Evolutionary conservation across 345 rosid genomes (phyloP).

Genomic region (Erysimum cheiranthoides): DNA sequence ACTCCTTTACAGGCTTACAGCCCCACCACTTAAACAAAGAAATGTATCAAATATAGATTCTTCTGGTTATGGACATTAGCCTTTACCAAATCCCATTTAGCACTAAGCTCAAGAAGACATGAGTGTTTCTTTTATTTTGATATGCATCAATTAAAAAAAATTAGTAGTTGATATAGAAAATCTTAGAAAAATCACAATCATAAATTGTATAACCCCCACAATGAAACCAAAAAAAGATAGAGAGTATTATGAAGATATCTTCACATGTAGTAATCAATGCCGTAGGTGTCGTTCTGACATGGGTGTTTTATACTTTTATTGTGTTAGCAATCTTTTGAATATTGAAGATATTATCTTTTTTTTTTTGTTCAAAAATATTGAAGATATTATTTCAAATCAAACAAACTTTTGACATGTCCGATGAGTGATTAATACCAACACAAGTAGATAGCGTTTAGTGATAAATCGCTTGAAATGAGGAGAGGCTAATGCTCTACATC

Average conservation of each 20-base stretch:
- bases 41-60: not conserved
- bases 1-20: not conserved
- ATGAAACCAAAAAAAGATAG: not conserved
- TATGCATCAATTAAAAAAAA: not conserved
- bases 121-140: no score
- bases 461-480: not conserved
- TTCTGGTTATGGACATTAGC: not conserved
- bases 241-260: slow-evolving; percentile 25
- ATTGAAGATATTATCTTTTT: slow-evolving; percentile 9
- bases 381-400: slow-evolving; percentile 16
- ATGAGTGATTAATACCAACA: not conserved
- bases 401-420: not conserved
- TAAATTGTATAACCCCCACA: slow-evolving; percentile 26
- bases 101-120: slow-evolving; percentile 10
- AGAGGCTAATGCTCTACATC: slow-evolving; percentile 7
- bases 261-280: slow-evolving; percentile 44
- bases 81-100: slow-evolving; percentile 15
- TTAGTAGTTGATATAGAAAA: not conserved
- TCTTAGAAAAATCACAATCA: not conserved
- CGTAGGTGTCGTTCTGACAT: slow-evolving; percentile 32
- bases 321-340: slow-evolving; percentile 19
- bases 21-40: not conserved
- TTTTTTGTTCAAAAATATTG: not conserved
- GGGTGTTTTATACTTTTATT: slow-evolving; percentile 43
- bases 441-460: not conserved